Base-by-base conservation (phyloP, 345 rosid species). In the Euphorbia pulcherrima region DNA sequence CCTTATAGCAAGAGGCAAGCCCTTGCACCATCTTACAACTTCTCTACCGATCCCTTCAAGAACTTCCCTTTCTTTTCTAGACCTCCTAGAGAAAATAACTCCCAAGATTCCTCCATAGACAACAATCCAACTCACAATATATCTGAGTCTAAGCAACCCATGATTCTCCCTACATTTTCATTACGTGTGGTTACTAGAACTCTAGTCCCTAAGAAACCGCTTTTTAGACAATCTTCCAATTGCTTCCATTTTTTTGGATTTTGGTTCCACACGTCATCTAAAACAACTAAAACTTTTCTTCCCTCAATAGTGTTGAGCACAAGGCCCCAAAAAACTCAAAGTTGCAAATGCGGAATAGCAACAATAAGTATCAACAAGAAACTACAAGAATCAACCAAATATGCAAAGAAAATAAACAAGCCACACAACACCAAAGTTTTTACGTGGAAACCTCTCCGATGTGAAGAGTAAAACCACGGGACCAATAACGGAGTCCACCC, bases 201-300 rank as follows among this genome's bases (percentile, higher is more conserved):
- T 24, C 16, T 51, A 33, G 67, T 60, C 24, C 62, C 62, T 0
- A 14, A 40, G 1, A 5, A 61, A 53, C 41, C 60, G 2, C 14
- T 4, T 6, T 0, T 8, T 0, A 70, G 48, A 40, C 53, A 37
- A n/a, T 6, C 0, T 51, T 24, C 24, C 3, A 61, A 5, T 4
- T 26, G 28, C 1, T 61, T 24, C 67, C 60, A 60, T 39, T 70
- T 61, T 5, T 2, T 39, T 0, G 20, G 20, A 16, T 70, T 35
- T 10, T 51, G 40, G 5, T 35, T 16, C 67, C 73, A 61, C 40
- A 70, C 60, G 39, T 70, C 61, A 20, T 70, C 67, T 1, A 70
- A 2, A 16, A 70, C 60, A 37, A 62, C 52, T 1, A 61, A 46
- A 6, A 61, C 18, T 11, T 7, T 72, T 10, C 33, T 48, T 0